Evolutionary conservation across 2,329 filamentous ascomycete species (phyloP).

Genomic region (Didymella lethalis): DNA sequence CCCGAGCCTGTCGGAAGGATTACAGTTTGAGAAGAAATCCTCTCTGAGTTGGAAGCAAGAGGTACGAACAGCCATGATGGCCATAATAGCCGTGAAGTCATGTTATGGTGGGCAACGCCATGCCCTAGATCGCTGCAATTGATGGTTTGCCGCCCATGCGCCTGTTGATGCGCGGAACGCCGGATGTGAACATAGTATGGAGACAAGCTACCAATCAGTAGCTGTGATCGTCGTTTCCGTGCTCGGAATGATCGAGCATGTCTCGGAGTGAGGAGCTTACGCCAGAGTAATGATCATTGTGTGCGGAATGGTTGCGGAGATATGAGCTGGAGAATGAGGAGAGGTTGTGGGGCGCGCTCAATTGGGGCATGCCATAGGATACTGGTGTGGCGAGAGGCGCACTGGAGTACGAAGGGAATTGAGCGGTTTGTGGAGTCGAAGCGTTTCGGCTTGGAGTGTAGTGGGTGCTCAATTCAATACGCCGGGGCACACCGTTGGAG

Average conservation of each 20-base stretch:
- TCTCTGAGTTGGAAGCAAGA: not conserved
- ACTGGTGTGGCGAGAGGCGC: slow-evolving; percentile 51
- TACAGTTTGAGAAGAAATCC: slow-evolving; percentile 8
- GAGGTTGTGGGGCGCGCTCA: slow-evolving; percentile 53
- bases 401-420: slow-evolving; percentile 51
- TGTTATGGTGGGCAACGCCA: slow-evolving; percentile 9
- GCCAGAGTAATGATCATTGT: slow-evolving; percentile 47
- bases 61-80: slow-evolving; percentile 6
- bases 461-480: slow-evolving; percentile 53
- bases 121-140: slow-evolving; percentile 10
- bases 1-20: slow-evolving; percentile 16
- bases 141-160: slow-evolving; percentile 12
- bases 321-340: slow-evolving; percentile 50
- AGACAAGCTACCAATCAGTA: slow-evolving; percentile 14
- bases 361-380: slow-evolving; percentile 48
- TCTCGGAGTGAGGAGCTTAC: slow-evolving; percentile 49
- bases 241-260: slow-evolving; percentile 41
- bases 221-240: slow-evolving; percentile 45
- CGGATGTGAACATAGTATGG: slow-evolving; percentile 4
- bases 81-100: slow-evolving; percentile 19
- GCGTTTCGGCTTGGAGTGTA: slow-evolving; percentile 46
- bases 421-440: slow-evolving; percentile 52
- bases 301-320: slow-evolving; percentile 46
- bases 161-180: slow-evolving; percentile 15
- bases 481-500: slow-evolving; percentile 49